Percentiles rank a stretch among this genome's conserved stretches.
Evolutionary conservation across 2,329 filamentous ascomycete genomes (phyloP).

Genomic region (Meredithiella fracta): DNA sequence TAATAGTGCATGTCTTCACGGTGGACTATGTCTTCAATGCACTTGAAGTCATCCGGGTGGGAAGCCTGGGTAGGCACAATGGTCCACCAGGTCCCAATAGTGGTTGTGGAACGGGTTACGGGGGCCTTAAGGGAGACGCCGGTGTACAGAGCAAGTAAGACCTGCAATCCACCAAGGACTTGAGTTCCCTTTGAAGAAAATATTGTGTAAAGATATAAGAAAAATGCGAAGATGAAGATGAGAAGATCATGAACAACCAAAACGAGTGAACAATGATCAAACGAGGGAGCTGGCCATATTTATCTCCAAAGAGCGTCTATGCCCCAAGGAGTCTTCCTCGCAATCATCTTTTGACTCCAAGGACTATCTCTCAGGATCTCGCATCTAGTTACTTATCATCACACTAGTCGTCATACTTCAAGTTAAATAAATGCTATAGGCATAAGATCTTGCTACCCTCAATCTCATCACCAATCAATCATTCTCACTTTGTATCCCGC

Average conservation of each 20-base stretch:
- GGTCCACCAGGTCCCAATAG: slow-evolving; percentile 20
- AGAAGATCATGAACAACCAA: background rate
- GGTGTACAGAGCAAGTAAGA: background rate
- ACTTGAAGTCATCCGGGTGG: slow-evolving; percentile 21
- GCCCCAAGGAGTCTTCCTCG: no score
- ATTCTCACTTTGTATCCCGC: no score
- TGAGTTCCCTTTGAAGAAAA: background rate
- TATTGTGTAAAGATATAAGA: background rate
- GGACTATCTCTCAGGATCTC: no score
- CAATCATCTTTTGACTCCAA: no score
- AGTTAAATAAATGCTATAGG: no score
- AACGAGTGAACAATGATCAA: background rate
- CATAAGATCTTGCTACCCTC: no score
- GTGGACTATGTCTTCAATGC: slow-evolving; percentile 34
- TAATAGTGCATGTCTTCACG: slow-evolving; percentile 47
- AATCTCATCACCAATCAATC: no score
- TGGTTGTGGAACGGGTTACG: slow-evolving; percentile 10
- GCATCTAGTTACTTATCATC: no score
- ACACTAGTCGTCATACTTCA: no score
- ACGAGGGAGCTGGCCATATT: background rate
- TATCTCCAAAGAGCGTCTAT: background rate
- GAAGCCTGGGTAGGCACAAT: slow-evolving; percentile 16
- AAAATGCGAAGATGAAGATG: background rate
- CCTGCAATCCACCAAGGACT: background rate
- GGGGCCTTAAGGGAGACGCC: background rate